Base-by-base conservation (phyloP, 345 rosid species). In the Hypericum perforatum region DNA sequence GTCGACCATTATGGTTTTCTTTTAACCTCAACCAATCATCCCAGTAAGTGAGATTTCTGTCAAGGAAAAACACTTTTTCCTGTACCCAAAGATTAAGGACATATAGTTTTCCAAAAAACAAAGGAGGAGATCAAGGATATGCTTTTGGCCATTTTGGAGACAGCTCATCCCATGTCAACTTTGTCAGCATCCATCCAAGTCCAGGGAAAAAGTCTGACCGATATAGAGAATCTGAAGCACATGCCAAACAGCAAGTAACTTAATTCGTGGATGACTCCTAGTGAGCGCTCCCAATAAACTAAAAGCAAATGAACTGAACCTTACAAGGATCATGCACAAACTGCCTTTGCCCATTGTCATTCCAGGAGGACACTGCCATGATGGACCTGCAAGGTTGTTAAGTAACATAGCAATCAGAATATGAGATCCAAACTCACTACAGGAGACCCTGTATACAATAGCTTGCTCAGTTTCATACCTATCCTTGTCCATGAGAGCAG, bases 61-160 rank as follows among this genome's bases (percentile, higher is more conserved):
- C 78, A 84, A 77, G 88, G 76, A 80, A 78, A 63, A 22, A 22
- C 32, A 22, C 1, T 22, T 22, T 22, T 4, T 22, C 32, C 32
- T 22, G 4, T 22, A 22, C 4, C 32, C 32, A 22, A 22, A 22
- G 32, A 22, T 22, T 22, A 22, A 22, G 32, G 32, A 22, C 4
- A 22, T 22, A 22, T 22, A 1, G 4, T 22, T 22, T 22, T 22
- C 32, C 32, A 22, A 22, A 22, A 22, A 22, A 22, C n/a, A n/a
- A n/a, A n/a, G n/a, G 4, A 4, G 32, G 32, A 22, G 32, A 22
- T 22, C 4, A 73, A 82, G 94, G 95, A 92, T 92, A 92, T 92
- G 98, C 98, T 64, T 85, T 88, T 43, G 97, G 98, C 99, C 99
- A 94, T 78, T 94, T 94, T 13, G 95, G 99, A 60, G 99, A 94